Base-by-base conservation (phyloP, 305 asterid genomes). In the Fraxinus floribunda region DNA sequence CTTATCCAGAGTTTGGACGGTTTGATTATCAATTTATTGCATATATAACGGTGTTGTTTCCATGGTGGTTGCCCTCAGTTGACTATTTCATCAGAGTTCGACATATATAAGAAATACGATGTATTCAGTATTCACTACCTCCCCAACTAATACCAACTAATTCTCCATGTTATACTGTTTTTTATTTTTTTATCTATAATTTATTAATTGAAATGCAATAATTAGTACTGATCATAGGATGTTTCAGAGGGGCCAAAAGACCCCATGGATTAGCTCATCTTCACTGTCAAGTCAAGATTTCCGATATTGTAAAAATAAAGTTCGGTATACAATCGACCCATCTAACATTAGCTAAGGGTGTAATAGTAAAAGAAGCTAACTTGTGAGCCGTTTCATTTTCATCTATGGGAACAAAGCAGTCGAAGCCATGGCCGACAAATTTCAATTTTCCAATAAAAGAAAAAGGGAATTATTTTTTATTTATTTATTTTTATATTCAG, bases 141-240 rank as follows among this genome's bases (percentile, higher is more conserved):
- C 73, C 73, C 76, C 83, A 82, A 57, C 86, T 41, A 41, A 41
- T 66, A 3, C 83, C 83, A 78, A 78, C 85, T n/a, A 83, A 80
- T 35, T 57, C 71, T 22, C 32, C 32, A 62, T 22, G 29, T 22
- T 62, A 62, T 60, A 60, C 30, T 60, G 13, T 55, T 55, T 2
- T 16, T 52, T 1, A 26, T 1, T 15, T 16, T n/a, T 6, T 9
- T n/a, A 5, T n/a, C 20, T 55, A 52, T n/a, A 55, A 46, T 46
- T 46, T 52, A 16, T 52, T 52, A 52, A 55, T 55, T 55, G 64
- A 55, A 55, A 18, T n/a, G 9, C 64, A 55, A 55, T n/a, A 55
- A 5, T 55, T 55, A 55, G 64, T 24, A 55, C 66, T 5, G 26
- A 55, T 55, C 26, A 55, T 55, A 55, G 22, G 66, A 7, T 55